Evolutionary conservation across 2,329 filamentous ascomycete species (phyloP).

Genomic region (Monilinia vaccinii-corymbosi): DNA sequence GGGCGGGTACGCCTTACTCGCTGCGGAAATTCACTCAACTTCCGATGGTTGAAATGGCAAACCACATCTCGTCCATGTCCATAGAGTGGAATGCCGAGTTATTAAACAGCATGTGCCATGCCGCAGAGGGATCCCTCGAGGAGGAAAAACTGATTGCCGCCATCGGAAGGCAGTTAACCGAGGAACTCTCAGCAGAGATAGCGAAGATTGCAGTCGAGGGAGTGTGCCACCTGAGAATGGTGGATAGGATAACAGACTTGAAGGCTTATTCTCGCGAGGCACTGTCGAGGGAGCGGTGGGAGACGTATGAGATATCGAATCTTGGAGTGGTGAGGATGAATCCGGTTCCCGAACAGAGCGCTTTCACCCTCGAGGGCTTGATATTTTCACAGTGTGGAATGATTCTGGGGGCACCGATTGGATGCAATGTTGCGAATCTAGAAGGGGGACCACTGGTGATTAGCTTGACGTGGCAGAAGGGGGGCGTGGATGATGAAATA

Average conservation of each 20-base stretch:
- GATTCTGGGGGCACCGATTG: slow-evolving; percentile 15
- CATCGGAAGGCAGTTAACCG: slow-evolving; percentile 11
- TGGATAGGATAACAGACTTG: background rate
- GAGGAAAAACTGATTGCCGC: slow-evolving; percentile 7
- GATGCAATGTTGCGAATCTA: slow-evolving; percentile 14
- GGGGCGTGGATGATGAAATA: slow-evolving; percentile 14
- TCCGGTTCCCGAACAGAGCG: background rate
- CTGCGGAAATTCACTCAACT: slow-evolving; percentile 16
- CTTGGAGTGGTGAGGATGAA: slow-evolving; percentile 16
- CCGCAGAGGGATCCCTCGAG: background rate
- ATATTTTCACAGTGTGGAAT: slow-evolving; percentile 20
- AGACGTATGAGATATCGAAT: slow-evolving; percentile 22
- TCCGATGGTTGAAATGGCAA: slow-evolving; percentile 16
- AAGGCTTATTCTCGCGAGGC: background rate
- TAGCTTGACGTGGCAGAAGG: slow-evolving; percentile 19
- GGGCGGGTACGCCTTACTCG: slow-evolving; percentile 16
- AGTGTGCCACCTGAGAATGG: background rate
- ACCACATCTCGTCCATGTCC: slow-evolving; percentile 17
- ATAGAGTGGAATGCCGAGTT: slow-evolving; percentile 7
- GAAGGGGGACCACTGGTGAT: slow-evolving; percentile 16
- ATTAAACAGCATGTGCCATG: background rate
- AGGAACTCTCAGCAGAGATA: slow-evolving; percentile 13
- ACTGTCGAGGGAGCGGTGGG: background rate
- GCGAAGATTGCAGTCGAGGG: background rate
- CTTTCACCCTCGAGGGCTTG: slow-evolving; percentile 14